Evolutionary conservation across 495 filamentous ascomycete species (phyloP), one percentile per base, ranked within the genome.

Genomic region (Penicillium roqueforti): DNA sequence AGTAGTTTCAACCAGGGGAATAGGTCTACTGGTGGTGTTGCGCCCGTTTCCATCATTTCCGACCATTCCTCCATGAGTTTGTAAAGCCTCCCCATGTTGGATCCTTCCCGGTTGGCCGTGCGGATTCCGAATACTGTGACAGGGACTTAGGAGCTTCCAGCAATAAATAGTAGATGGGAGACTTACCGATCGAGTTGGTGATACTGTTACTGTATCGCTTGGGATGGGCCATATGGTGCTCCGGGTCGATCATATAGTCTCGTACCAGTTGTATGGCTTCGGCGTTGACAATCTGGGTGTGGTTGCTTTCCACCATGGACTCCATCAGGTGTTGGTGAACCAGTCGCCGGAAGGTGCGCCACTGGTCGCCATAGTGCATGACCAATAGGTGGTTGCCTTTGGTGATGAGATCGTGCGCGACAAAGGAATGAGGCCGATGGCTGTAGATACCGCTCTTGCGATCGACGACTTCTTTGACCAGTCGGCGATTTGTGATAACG

Each of bases 21-120:
- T 11, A 73, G 60, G 48, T 81, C 77, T 0, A 81, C 72, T 4
- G 79, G 78, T 0, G 79, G 79, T 8, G 75, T 80, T 1, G 73
- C 72, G 10, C 78, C 79, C 1, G 68, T 42, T 52, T 80, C 77
- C 57, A 77, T 73, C 1, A 80, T 56, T 48, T 67, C 53, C 14
- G 73, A 70, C 74, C 73, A 80, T 8, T 69, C 59, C n/a, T 77
- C 73, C 74, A 81, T 74, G 8, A 81, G 31, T 16, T 65, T 20
- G 57, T 76, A 78, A 5, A 82, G 68, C 16, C 68, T 54, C 2
- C 51, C 56, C 68, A 80, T 67, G 38, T 74, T 53, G 1, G 47
- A 20, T 4, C 26, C 38, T 14, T 65, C 31, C 2, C 41, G 3
- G 0, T 26, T 40, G 1, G 69, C 58, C 0, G 72, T 76, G 1